Evolutionary conservation across 1,139 yeast species (phyloP).

Genomic region (Geotrichum aggregatum): DNA sequence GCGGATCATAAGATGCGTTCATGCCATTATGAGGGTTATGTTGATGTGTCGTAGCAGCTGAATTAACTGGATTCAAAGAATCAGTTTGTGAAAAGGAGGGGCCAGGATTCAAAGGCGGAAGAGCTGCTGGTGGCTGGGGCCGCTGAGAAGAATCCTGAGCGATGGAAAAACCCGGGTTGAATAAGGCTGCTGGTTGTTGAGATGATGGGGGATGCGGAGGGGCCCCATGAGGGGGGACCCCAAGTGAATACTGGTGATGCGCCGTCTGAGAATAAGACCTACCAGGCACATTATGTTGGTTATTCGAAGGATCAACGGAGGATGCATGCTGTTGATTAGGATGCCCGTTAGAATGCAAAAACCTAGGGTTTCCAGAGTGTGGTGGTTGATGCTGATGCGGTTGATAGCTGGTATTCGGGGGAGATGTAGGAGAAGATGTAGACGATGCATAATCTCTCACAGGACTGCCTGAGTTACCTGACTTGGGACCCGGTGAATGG

Average conservation of each 20-base stretch:
- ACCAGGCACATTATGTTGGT: neutral
- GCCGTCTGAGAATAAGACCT: conserved; percentile 1
- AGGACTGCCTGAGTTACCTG: neutral
- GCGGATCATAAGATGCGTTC: conserved; percentile 13
- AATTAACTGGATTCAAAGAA: neutral
- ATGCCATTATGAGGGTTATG: conserved; percentile 14
- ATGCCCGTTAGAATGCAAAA: neutral
- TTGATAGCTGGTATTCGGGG: neutral
- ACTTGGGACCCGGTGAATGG: neutral
- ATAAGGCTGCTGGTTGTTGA: neutral
- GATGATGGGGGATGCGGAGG: conserved; percentile 7
- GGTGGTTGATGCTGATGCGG: neutral
- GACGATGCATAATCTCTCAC: neutral
- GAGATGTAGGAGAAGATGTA: neutral
- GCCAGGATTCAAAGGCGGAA: neutral
- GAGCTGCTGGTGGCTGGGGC: conserved; percentile 1
- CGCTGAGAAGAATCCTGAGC: neutral
- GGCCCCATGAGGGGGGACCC: conserved; percentile 14
- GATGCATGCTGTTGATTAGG: conserved; percentile 4
- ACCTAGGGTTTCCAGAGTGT: neutral
- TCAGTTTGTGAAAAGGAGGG: neutral
- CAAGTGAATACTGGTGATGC: neutral
- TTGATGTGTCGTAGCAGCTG: conserved; percentile 11
- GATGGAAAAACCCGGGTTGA: conserved; percentile 2
- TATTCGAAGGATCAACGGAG: conserved; percentile 15